Evolutionary conservation across 805 yeast genomes (phyloP).

Genomic region (Zygoascus ofunaensis): DNA sequence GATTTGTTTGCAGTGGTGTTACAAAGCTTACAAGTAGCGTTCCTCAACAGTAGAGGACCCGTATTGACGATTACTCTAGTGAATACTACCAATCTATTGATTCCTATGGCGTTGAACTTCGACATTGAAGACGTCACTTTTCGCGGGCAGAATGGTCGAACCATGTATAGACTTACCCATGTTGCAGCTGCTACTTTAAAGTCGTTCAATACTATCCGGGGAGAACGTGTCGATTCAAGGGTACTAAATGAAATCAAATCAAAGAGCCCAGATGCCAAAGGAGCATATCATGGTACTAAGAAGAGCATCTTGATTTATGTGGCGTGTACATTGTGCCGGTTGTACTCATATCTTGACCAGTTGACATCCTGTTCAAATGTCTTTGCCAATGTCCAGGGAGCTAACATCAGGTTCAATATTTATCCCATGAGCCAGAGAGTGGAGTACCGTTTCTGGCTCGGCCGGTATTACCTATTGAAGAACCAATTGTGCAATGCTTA

Average conservation of each 20-base stretch:
- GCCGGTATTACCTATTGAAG: conserved; percentile 47
- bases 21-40: conserved; percentile 34
- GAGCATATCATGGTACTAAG: conserved; percentile 24
- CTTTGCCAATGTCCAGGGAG: conserved; percentile 49
- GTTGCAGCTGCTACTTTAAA: conserved; percentile 47
- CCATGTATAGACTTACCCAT: conserved; percentile 26
- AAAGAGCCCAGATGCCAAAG: conserved; percentile 2
- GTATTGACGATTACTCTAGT: conserved; percentile 13
- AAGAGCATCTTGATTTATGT: conserved; percentile 44
- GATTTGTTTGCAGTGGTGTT: conserved; percentile 43
- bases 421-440: conserved; percentile 43
- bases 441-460: conserved; percentile 47
- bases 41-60: conserved; percentile 26
- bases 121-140: conserved; percentile 15
- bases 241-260: conserved; percentile 3
- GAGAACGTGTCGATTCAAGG: conserved; percentile 26
- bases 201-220: conserved; percentile 52
- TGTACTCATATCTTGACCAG: conserved; percentile 38
- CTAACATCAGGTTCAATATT: conserved; percentile 33
- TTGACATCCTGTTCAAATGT: conserved; percentile 35
- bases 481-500: conserved; percentile 44
- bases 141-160: conserved; percentile 32
- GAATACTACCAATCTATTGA: conserved; percentile 9
- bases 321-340: conserved; percentile 45
- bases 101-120: conserved; percentile 11